phyloP scores from a whole-genome alignment of 352 stramenopile species.

The Phytophthora citrophthora region DNA sequence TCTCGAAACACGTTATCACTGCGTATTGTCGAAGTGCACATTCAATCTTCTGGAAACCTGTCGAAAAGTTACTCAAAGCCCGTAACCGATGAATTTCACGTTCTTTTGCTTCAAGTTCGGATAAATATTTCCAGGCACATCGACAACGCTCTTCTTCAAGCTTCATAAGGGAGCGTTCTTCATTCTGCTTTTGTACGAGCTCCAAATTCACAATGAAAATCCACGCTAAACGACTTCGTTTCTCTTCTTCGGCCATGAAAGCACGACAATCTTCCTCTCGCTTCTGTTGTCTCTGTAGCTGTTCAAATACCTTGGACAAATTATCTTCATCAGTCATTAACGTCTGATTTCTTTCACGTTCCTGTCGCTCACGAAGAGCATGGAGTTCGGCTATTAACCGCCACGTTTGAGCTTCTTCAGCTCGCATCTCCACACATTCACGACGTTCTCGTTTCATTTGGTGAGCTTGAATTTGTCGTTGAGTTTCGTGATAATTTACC shows the following conservation, averaged over 20 bases:
- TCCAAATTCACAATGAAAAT: constrained; percentile 2
- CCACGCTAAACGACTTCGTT: constrained; percentile 14
- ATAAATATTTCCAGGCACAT: constrained; percentile 15
- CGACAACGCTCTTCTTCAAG: constrained; percentile 27
- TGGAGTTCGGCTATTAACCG: constrained; percentile 34
- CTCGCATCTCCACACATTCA: constrained; percentile 51
- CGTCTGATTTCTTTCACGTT: constrained; percentile 23
- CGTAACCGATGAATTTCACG: constrained; percentile 3
- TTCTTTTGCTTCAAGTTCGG: constrained; percentile 3
- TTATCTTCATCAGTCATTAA: constrained; percentile 49
- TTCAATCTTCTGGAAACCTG: constrained; percentile 14
- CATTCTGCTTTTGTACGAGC: constrained; percentile 11
- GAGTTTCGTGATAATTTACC: constrained; percentile 13
- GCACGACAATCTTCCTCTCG: constrained; percentile 3
- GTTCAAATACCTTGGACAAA: constrained; percentile 5
- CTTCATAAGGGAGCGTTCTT: constrained; percentile 21
- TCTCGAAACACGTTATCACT: constrained; percentile 2
- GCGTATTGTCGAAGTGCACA: constrained; percentile 6
- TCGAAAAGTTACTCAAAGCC: constrained; percentile 2
- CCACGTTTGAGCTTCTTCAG: constrained; percentile 47
- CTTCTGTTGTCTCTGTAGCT: constrained; percentile 3
- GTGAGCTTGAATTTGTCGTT: constrained; percentile 26
- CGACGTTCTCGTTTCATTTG: constrained; percentile 35
- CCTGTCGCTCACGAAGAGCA: constrained; percentile 21
- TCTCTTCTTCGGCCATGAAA: constrained; percentile 33